phyloP scores from a whole-genome alignment of 352 stramenopile genomes.

The Globisporangium carolinianum region DNA sequence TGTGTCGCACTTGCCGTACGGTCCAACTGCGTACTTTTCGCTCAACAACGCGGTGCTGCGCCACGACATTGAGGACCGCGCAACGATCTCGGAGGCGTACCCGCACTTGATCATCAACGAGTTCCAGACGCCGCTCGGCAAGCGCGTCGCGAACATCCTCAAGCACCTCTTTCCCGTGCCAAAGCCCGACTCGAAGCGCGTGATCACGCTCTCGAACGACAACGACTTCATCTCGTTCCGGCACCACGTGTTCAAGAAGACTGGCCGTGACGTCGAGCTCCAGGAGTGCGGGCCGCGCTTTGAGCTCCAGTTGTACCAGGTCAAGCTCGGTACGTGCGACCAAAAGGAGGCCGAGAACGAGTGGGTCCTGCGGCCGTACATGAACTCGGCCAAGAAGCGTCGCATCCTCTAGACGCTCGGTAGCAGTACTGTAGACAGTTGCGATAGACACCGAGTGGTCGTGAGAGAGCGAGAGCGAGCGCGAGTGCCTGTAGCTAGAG shows the following conservation, averaged over 20 bases:
- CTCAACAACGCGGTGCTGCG: constrained; percentile 95
- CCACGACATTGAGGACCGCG: constrained; percentile 98
- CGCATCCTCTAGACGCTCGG: constrained; percentile 64
- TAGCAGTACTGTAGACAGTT: constrained; percentile 2
- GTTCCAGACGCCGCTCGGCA: constrained; percentile 93
- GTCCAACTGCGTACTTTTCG: constrained; percentile 98
- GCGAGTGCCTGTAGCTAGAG: not conserved
- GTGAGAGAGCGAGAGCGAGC: not conserved
- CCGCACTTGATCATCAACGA: constrained; percentile 97
- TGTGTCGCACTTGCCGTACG: constrained; percentile 98
- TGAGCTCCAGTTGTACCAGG: constrained; percentile 98
- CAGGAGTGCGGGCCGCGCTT: constrained; percentile 96
- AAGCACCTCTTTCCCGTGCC: constrained; percentile 99
- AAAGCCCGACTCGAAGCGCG: constrained; percentile 93
- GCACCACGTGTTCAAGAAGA: constrained; percentile 98
- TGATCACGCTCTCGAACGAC: constrained; percentile 98
- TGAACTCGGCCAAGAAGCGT: constrained; percentile 99
- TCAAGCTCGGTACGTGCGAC: constrained; percentile 97
- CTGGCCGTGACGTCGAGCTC: constrained; percentile 88
- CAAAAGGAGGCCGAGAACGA: constrained; percentile 99
- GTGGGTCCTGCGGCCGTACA: constrained; percentile 98
- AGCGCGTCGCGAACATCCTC: constrained; percentile 96
- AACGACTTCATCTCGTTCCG: constrained; percentile 99
- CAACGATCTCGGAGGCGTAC: constrained; percentile 90
- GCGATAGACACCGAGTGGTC: not conserved